These are phyloP conservation scores for Candida stauntonica DNA, from an alignment of 805 yeast genomes.

Conservation along the genomic window DNA sequence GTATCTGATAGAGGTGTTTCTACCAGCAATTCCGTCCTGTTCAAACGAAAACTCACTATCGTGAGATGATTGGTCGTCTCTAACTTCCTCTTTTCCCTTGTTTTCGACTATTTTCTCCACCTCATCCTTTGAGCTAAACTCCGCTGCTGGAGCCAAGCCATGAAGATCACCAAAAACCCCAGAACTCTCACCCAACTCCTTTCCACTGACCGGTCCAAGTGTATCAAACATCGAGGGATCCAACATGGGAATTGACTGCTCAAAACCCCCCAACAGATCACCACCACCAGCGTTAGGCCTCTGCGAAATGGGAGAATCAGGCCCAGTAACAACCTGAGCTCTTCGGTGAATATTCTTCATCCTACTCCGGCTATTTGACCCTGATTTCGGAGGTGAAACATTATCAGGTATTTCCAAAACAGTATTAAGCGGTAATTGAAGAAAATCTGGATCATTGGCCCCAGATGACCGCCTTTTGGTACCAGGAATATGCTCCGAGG, in stretches of 20 bases:
- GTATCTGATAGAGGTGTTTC: constrained; percentile 51
- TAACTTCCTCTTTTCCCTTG: constrained; percentile 1
- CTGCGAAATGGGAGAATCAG: constrained; percentile 11
- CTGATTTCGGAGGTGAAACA: constrained; percentile 1
- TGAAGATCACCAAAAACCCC: no score
- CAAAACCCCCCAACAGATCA: constrained; percentile 5
- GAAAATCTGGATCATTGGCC: constrained; percentile 5
- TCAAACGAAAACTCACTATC: constrained; percentile 47
- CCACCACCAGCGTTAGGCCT: no score
- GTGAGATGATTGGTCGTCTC: constrained; percentile 7
- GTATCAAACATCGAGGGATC: constrained; percentile 4
- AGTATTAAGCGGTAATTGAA: constrained; percentile 19
- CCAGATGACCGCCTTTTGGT: no score
- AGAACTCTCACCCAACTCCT: no score
- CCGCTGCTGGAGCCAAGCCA: constrained; percentile 5
- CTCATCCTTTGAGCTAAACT: no score
- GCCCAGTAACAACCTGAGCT: constrained; percentile 25
- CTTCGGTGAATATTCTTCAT: constrained; percentile 22
- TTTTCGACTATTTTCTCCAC: no score
- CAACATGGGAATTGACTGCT: constrained; percentile 6
- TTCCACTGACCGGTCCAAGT: neutral
- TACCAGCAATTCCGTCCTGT: constrained; percentile 39
- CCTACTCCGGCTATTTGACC: neutral
- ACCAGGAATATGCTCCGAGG: no score
- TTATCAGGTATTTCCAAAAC: constrained; percentile 21